Percentiles rank a stretch among this genome's conserved stretches.
phyloP scores from a whole-genome alignment of 140 eudicot genomes.

The Stevia rebaudiana region DNA sequence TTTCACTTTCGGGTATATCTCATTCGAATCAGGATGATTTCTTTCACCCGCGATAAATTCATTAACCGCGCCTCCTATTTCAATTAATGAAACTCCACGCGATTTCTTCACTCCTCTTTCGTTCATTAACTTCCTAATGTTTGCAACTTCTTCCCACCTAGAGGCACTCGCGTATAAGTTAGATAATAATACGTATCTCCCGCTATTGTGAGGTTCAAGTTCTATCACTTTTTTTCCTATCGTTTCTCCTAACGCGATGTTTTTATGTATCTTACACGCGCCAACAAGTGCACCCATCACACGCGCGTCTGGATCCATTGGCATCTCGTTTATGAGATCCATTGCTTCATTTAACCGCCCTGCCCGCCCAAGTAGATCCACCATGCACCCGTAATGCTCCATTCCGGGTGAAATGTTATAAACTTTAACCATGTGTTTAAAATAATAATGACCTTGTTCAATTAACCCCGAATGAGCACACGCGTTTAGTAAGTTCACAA shows the following conservation, averaged over 20 bases:
- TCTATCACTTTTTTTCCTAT: conserved; percentile 56
- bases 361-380: conserved; percentile 71
- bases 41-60: conserved; percentile 76
- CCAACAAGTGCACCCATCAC: conserved; percentile 84
- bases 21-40: conserved; percentile 44
- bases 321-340: conserved; percentile 51
- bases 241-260: conserved; percentile 53
- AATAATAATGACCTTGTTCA: conserved; percentile 47
- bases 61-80: conserved; percentile 38
- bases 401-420: conserved; percentile 51
- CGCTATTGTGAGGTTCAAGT: conserved; percentile 66
- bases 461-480: conserved; percentile 87
- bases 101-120: conserved; percentile 68
- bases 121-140: conserved; percentile 65
- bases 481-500: conserved; percentile 61
- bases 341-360: conserved; percentile 57
- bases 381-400: conserved; percentile 90
- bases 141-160: conserved; percentile 70
- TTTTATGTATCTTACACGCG: conserved; percentile 67
- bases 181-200: conserved; percentile 71
- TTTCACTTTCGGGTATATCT: conserved; percentile 52
- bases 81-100: conserved; percentile 57
- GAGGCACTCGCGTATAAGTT: conserved; percentile 59
- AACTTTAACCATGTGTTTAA: conserved; percentile 41
- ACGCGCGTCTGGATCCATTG: conserved; percentile 51